Evolutionary conservation across 768 basidiomycete genomes (phyloP).

Genomic region (Amanita phalloides): DNA sequence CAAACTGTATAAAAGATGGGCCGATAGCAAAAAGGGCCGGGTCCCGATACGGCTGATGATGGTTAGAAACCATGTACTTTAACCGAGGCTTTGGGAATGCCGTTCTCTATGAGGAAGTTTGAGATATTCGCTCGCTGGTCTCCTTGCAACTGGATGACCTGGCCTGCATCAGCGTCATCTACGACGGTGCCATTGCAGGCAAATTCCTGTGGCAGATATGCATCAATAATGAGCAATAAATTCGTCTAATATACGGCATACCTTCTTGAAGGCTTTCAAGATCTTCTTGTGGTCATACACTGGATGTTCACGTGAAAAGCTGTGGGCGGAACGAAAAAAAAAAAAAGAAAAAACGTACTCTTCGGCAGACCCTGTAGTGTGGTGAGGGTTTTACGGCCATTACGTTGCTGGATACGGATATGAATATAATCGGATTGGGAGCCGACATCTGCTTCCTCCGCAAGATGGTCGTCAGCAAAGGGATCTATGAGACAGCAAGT

Average conservation of each 20-base stretch:
- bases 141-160: conserved; percentile 97
- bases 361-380: conserved; percentile 93
- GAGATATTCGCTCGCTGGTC: conserved; percentile 92
- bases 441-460: conserved; percentile 63
- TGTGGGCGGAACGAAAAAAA: conserved; percentile 4
- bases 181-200: conserved; percentile 98
- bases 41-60: not conserved
- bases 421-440: conserved; percentile 81
- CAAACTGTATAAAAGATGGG: not conserved
- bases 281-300: conserved; percentile 98
- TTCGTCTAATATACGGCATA: conserved; percentile 13
- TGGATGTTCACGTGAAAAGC: conserved; percentile 18
- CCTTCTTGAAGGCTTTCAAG: conserved; percentile 99
- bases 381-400: conserved; percentile 97
- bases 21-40: not conserved
- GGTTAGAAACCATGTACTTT: conserved; percentile 85
- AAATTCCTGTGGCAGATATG: conserved; percentile 58
- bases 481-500: conserved; percentile 50
- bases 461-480: conserved; percentile 89
- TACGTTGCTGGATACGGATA: conserved; percentile 97
- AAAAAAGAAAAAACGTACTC: conserved; percentile 36
- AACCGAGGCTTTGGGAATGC: conserved; percentile 66
- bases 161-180: conserved; percentile 90
- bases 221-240: not conserved
- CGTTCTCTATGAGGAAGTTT: conserved; percentile 77